A percentile compares a stretch with the other conserved stretches of the same genome.
Evolutionary conservation across 2,329 filamentous ascomycete genomes (phyloP).

Genomic region (Taxawa tesnikishii): DNA sequence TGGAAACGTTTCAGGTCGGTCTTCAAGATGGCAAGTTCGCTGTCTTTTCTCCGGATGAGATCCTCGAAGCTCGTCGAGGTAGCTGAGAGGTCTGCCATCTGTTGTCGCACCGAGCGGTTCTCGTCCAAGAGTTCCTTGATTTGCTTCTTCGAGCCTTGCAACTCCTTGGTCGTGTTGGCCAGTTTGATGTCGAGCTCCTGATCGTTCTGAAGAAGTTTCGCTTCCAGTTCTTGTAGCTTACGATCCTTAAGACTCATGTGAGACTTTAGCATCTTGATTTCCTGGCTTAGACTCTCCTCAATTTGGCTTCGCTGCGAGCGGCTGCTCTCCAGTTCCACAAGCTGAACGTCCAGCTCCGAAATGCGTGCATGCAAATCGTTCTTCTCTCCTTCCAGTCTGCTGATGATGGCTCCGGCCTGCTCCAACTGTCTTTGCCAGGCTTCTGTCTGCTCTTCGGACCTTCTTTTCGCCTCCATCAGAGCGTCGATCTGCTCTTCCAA

Average conservation of each 20-base stretch:
- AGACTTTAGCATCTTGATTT: constrained; percentile 84
- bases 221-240: constrained; percentile 78
- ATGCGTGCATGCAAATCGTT: constrained; percentile 57
- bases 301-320: constrained; percentile 64
- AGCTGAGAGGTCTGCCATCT: constrained; percentile 74
- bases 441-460: constrained; percentile 73
- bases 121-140: constrained; percentile 68
- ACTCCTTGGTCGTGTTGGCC: constrained; percentile 63
- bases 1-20: constrained; percentile 75
- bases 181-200: constrained; percentile 84
- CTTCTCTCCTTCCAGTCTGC: constrained; percentile 78
- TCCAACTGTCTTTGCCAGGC: constrained; percentile 71
- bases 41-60: constrained; percentile 84
- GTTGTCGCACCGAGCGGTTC: constrained; percentile 69
- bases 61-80: constrained; percentile 95
- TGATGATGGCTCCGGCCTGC: constrained; percentile 79
- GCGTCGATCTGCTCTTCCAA: constrained; percentile 89
- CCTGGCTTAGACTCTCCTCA: constrained; percentile 65
- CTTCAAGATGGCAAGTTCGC: constrained; percentile 74
- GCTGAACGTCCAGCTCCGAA: constrained; percentile 54
- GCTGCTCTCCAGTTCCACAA: constrained; percentile 57
- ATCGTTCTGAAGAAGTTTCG: constrained; percentile 69
- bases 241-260: constrained; percentile 80
- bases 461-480: constrained; percentile 78
- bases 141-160: constrained; percentile 59